phyloP scores from a whole-genome alignment of 768 basidiomycete species.

The Omphalotus guepiniiformis region DNA sequence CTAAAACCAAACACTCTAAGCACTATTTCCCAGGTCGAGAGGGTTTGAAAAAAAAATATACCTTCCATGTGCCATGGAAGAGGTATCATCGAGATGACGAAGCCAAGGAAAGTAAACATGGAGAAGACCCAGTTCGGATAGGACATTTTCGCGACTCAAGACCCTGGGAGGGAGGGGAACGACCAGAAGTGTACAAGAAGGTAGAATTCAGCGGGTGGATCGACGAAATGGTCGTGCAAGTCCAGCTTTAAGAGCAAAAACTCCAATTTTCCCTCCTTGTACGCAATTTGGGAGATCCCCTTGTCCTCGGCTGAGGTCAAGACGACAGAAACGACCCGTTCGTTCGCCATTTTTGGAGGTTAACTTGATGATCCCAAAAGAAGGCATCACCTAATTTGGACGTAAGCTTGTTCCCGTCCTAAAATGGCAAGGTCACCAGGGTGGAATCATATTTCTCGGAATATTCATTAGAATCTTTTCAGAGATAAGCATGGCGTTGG shows the following conservation, averaged over 20 bases:
- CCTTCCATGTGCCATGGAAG: conserved; percentile 69
- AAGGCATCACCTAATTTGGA: conserved; percentile 25
- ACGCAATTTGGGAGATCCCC: conserved; percentile 40
- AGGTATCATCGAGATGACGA: conserved; percentile 55
- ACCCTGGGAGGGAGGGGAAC: conserved; percentile 3
- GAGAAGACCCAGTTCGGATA: conserved; percentile 45
- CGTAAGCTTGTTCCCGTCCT: conserved; percentile 28
- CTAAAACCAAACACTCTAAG: conserved; percentile 14
- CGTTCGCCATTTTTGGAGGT: conserved; percentile 19
- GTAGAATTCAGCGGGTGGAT: conserved; percentile 21
- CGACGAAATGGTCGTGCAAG: conserved; percentile 1
- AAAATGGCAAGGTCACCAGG: conserved; percentile 15
- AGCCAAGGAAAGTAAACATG: conserved; percentile 49
- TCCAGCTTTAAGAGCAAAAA: conserved; percentile 34
- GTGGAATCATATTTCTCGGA: not conserved
- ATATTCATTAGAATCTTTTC: not conserved
- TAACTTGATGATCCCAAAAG: conserved; percentile 18
- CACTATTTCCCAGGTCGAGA: not conserved
- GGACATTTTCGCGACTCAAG: not conserved
- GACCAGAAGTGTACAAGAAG: conserved; percentile 27
- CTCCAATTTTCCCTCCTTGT: conserved; percentile 30
- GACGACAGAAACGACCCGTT: conserved; percentile 4
- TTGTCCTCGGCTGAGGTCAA: conserved; percentile 29
- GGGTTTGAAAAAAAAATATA: conserved; percentile 21
- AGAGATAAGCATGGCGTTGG: not conserved